phyloP scores from a whole-genome alignment of 257 asterid species.

The Petrea volubilis region DNA sequence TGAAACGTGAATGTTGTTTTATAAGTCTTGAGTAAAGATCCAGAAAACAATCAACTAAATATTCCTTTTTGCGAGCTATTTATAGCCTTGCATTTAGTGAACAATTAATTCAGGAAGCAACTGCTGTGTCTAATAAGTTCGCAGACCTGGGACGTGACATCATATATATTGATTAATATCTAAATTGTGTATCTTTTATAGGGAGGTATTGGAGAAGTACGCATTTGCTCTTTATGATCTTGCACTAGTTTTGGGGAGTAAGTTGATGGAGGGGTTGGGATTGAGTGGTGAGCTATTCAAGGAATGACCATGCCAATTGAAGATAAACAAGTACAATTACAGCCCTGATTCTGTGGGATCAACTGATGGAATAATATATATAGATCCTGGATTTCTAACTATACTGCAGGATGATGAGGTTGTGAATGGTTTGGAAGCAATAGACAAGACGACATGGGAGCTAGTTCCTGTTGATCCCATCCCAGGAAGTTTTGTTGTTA shows the following conservation, averaged over 20 bases:
- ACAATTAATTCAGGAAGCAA: no score
- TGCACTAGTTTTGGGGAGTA: conserved; percentile 33
- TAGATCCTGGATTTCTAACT: conserved; percentile 55
- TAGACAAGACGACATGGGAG: conserved; percentile 34
- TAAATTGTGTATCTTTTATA: background rate
- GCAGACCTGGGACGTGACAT: no score
- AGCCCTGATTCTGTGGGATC: conserved; percentile 38
- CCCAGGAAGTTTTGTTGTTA: conserved; percentile 32
- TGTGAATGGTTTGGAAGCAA: conserved; percentile 46
- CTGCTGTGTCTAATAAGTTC: no score
- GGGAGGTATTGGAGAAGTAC: conserved; percentile 42
- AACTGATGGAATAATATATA: conserved; percentile 44
- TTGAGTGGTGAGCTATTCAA: conserved; percentile 29
- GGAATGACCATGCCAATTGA: conserved; percentile 44
- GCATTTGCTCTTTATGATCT: conserved; percentile 28
- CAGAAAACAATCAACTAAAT: no score
- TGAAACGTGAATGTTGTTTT: no score
- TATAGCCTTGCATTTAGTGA: no score
- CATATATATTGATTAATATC: no score
- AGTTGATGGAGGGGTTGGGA: conserved; percentile 45
- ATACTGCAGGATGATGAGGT: conserved; percentile 54
- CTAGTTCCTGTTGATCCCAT: conserved; percentile 38
- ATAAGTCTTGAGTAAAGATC: no score
- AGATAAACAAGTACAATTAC: conserved; percentile 45
- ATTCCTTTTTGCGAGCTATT: no score